Evolutionary conservation across 2,329 filamentous ascomycete genomes (phyloP).

Genomic region (Claviceps citrina): DNA sequence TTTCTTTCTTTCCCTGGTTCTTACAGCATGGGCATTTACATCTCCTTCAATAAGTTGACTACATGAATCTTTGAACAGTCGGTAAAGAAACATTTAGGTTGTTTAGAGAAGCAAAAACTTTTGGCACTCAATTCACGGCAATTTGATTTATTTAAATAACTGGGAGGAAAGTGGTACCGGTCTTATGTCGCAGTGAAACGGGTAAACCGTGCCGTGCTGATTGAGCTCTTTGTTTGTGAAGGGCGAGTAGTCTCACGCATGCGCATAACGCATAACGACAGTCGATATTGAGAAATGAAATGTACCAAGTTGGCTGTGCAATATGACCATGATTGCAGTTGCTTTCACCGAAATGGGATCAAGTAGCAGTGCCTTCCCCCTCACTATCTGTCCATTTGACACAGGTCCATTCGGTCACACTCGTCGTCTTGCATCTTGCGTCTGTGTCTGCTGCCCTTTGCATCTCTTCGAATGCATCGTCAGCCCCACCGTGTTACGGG

Average conservation of each 20-base stretch:
- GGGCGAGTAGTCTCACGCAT: neutral
- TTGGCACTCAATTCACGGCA: neutral
- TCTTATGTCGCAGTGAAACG: neutral
- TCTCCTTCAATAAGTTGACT: neutral
- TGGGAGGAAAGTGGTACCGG: neutral
- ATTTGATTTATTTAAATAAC: neutral
- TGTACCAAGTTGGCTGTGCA: no score
- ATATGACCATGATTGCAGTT: neutral
- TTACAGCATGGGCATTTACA: neutral
- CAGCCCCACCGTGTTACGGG: no score
- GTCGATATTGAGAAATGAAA: no score
- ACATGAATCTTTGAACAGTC: slow-evolving; percentile 3
- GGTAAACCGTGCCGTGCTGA: neutral
- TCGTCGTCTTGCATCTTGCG: neutral
- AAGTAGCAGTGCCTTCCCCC: neutral
- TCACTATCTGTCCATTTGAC: neutral
- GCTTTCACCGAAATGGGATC: neutral
- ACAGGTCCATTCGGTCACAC: neutral
- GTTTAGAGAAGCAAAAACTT: neutral
- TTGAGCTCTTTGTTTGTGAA: neutral
- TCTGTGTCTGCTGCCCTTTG: neutral
- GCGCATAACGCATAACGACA: neutral
- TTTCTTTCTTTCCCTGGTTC: neutral
- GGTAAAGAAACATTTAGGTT: slow-evolving; percentile 3
- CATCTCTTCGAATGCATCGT: neutral